Percentiles rank a stretch among this genome's conserved stretches.
Evolutionary conservation across 2,329 filamentous ascomycete species (phyloP).

Genomic region (Ophiostoma quercus): DNA sequence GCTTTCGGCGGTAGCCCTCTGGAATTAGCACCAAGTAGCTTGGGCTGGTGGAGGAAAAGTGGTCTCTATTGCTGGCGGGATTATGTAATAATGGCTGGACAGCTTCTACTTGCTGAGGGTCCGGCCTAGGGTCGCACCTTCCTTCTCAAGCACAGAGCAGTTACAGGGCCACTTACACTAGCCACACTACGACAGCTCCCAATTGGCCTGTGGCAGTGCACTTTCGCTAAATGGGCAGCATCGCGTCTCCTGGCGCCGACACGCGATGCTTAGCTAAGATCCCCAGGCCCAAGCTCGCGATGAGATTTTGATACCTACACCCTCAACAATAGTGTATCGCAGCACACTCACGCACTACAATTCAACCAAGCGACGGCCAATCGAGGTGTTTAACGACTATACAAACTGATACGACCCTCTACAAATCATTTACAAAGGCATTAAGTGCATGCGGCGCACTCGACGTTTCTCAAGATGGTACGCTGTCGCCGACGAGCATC

Average conservation of each 20-base stretch:
- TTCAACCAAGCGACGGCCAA: background rate
- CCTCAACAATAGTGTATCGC: background rate
- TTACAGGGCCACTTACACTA: slow-evolving; percentile 11
- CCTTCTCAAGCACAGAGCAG: background rate
- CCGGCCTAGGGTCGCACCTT: background rate
- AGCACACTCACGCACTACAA: background rate
- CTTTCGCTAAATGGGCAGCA: slow-evolving; percentile 18
- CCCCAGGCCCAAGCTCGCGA: background rate
- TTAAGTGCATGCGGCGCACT: slow-evolving; percentile 9
- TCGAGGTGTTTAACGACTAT: no score
- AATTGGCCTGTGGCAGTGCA: slow-evolving; percentile 21
- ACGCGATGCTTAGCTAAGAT: slow-evolving; percentile 19
- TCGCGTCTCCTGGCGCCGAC: slow-evolving; percentile 21
- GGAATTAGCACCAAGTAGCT: background rate
- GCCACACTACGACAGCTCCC: slow-evolving; percentile 17
- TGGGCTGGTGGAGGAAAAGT: slow-evolving; percentile 19
- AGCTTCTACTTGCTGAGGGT: background rate
- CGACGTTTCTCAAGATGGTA: slow-evolving; percentile 20
- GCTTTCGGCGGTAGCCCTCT: slow-evolving; percentile 5
- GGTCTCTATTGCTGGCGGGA: slow-evolving; percentile 14
- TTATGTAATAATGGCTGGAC: background rate
- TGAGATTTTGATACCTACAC: background rate
- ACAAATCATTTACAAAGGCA: background rate
- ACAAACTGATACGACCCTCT: background rate
- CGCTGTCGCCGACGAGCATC: background rate